Base-by-base conservation (phyloP, 2,329 filamentous ascomycete species). In the Exophiala oligosperma region DNA sequence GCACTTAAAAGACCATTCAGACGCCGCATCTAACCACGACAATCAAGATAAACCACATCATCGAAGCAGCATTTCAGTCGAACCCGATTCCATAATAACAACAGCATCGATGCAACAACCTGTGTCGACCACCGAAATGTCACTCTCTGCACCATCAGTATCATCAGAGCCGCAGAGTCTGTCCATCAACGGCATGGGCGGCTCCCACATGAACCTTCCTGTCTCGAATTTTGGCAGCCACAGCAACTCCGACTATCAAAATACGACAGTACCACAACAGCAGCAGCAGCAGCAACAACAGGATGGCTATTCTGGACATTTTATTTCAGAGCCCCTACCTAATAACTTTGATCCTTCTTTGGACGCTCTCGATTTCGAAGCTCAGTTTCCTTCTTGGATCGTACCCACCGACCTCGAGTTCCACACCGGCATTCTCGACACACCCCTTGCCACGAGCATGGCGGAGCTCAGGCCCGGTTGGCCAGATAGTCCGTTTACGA, bases 1-100 rank as follows among this genome's bases (percentile, higher is more conserved):
- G 29, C 63, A 65, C 53, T 54, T 59, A 48, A 64, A 61, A 35
- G 60, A 63, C 35, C 62, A 63, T 38, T 38, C 21, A 11, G 55
- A 57, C 12, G 47, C 57, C 23, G n/a, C 14, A 7, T 40, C 60
- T 12, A 32, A 32, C 24, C 28, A n/a, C 11, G 41, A 52, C 21
- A 57, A 14, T 14, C 28, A 1, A 26, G 40, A 32, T 2, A 14
- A 28, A 35, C 21, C 26, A 38, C 12, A 35, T 52, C 12, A 44
- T 28, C 9, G 49, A 26, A 24, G 50, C 57, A 28, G 41, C 38
- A 41, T 40, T 37, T 14, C 21, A 43, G 7, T 52, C 26, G 29
- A 48, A 40, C 14, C 40, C n/a, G 40, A 43, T n/a, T 43, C 40
- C n/a, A 14, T n/a, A 5, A 9, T 17, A 11, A 17, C 35, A 9